Evolutionary conservation across 73 alveolate species (phyloP).

Genomic region (Paramecium tetraurelia): DNA sequence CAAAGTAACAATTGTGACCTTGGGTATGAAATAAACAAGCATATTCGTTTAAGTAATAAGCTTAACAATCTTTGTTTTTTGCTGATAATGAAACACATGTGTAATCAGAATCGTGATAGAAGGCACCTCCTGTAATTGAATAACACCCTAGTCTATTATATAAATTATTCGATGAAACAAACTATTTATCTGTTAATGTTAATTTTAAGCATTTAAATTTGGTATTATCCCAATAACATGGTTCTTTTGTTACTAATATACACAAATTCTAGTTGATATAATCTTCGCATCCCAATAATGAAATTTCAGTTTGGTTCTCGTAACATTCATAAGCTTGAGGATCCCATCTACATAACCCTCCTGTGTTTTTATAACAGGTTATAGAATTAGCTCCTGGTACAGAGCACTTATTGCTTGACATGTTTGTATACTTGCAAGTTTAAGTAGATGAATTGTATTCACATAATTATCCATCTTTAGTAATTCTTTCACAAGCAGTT

Average conservation of each 20-base stretch:
- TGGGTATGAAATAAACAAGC: neutral
- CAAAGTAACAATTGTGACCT: neutral
- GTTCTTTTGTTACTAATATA: neutral
- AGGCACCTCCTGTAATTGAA: neutral
- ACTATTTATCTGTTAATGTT: neutral
- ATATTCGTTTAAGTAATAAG: neutral
- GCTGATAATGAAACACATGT: neutral
- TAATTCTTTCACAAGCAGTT: neutral
- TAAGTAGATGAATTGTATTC: neutral
- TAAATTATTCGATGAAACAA: neutral
- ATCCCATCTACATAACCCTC: slow-evolving; percentile 1
- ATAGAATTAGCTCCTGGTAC: neutral
- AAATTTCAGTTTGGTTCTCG: neutral
- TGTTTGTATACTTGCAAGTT: neutral
- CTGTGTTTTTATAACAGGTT: neutral
- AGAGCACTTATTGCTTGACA: neutral
- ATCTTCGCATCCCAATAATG: slow-evolving; percentile 6
- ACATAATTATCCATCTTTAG: neutral
- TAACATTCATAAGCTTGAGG: neutral
- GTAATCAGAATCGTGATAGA: neutral
- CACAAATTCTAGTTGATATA: neutral
- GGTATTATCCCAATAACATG: slow-evolving; percentile 23
- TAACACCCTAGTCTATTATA: neutral
- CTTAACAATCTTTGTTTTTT: neutral
- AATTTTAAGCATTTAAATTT: neutral